Conservation (phyloP, 768 basidiomycete species). For the Macrocybe gigantea region DNA sequence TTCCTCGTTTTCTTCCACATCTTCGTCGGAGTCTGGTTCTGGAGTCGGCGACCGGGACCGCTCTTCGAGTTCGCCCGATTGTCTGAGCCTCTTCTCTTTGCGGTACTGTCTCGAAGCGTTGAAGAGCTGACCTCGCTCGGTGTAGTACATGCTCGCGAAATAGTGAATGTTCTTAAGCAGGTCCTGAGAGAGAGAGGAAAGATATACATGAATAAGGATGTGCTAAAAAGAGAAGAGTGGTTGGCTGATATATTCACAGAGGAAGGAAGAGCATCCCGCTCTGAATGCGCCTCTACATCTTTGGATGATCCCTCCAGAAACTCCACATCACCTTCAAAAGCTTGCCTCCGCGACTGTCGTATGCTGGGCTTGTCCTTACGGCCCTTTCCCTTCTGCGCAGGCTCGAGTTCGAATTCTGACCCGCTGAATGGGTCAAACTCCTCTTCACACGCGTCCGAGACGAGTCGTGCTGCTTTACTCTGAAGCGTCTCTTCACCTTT, state of each 20-base stretch:
- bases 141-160: slow-evolving; percentile 49
- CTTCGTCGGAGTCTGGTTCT: slow-evolving; percentile 9
- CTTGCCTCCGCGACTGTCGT: slow-evolving; percentile 32
- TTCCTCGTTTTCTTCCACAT: slow-evolving; percentile 9
- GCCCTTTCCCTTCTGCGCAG: not conserved
- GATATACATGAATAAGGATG: slow-evolving; percentile 6
- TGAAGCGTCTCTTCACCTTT: slow-evolving; percentile 8
- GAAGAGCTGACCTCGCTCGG: slow-evolving; percentile 51
- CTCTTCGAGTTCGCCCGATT: slow-evolving; percentile 7
- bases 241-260: slow-evolving; percentile 33
- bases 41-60: not conserved
- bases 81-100: slow-evolving; percentile 30
- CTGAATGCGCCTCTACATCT: slow-evolving; percentile 3
- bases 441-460: not conserved
- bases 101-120: slow-evolving; percentile 45
- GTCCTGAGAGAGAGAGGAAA: slow-evolving; percentile 26
- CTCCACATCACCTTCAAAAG: slow-evolving; percentile 43
- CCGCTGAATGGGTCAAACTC: slow-evolving; percentile 2
- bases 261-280: slow-evolving; percentile 32
- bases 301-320: slow-evolving; percentile 39
- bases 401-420: not conserved
- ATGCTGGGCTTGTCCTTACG: slow-evolving; percentile 10
- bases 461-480: not conserved
- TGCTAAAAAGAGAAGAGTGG: not conserved
- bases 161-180: slow-evolving; percentile 45